phyloP scores from a whole-genome alignment of 129 eudicot genomes.

The Gnaphalium uliginosum region DNA sequence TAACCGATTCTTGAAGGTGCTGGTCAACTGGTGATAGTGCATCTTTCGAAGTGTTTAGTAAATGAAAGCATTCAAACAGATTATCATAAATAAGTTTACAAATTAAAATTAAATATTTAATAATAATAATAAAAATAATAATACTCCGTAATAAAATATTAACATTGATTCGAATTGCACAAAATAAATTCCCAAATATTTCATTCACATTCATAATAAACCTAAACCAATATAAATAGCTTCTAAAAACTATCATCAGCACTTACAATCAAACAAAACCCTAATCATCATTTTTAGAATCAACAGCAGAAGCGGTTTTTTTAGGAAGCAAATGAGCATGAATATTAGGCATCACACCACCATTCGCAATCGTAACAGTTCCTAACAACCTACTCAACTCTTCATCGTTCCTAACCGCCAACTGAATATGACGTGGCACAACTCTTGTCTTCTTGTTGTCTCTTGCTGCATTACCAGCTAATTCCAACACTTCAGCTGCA shows the following conservation, averaged over 20 bases:
- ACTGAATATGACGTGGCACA: constrained; percentile 40
- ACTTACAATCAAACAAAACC: not conserved
- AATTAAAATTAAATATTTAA: too few relatives aligned
- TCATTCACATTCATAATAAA: constrained; percentile 6
- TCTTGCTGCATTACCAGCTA: constrained; percentile 50
- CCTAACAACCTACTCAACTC: constrained; percentile 40
- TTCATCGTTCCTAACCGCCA: constrained; percentile 50
- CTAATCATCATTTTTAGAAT: constrained; percentile 36
- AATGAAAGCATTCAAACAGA: too few relatives aligned
- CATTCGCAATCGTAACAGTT: constrained; percentile 45
- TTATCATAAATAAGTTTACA: too few relatives aligned
- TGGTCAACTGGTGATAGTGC: too few relatives aligned
- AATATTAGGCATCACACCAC: constrained; percentile 50
- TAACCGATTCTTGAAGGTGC: too few relatives aligned
- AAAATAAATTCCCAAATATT: not conserved
- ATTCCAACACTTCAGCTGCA: constrained; percentile 47
- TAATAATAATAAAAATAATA: too few relatives aligned
- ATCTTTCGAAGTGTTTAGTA: too few relatives aligned
- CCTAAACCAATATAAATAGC: not conserved
- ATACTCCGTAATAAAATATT: too few relatives aligned
- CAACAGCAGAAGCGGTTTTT: constrained; percentile 18
- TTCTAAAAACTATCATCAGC: too few relatives aligned
- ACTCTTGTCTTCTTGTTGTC: constrained; percentile 44
- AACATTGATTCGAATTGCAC: too few relatives aligned
- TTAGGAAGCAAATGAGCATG: constrained; percentile 41